Evolutionary conservation across 139 green algal genomes (phyloP).

Genomic region (Haematococcus lacustris): DNA sequence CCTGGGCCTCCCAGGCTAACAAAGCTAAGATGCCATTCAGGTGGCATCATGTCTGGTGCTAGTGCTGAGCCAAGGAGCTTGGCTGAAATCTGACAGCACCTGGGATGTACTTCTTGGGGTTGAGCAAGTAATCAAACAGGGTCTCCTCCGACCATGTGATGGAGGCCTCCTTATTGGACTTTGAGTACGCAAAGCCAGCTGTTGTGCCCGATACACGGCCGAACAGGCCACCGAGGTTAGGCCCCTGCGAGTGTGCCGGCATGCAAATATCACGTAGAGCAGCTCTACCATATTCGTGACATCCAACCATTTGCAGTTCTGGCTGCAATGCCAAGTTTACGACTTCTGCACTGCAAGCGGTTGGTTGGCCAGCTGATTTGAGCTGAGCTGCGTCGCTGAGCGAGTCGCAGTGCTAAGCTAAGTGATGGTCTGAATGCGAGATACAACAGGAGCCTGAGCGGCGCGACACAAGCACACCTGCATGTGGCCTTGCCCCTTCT

Average conservation of each 20-base stretch:
- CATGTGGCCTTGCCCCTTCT: conserved; percentile 92
- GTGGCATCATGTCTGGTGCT: not conserved
- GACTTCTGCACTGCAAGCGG: too few relatives aligned
- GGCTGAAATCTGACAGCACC: conserved; percentile 19
- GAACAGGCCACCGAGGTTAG: conserved; percentile 96
- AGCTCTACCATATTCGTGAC: too few relatives aligned
- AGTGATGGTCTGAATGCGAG: too few relatives aligned
- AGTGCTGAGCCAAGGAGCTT: not conserved
- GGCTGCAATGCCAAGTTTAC: not conserved
- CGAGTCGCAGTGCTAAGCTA: too few relatives aligned
- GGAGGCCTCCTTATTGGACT: conserved; percentile 95
- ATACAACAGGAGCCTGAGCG: too few relatives aligned
- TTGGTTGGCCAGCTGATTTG: too few relatives aligned
- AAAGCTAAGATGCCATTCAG: not conserved
- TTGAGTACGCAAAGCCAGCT: conserved; percentile 90
- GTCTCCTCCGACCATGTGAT: conserved; percentile 84
- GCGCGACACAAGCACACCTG: conserved; percentile 63
- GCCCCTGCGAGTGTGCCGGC: conserved; percentile 52
- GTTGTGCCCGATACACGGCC: conserved; percentile 76
- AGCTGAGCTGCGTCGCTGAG: too few relatives aligned
- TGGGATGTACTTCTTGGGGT: conserved; percentile 95
- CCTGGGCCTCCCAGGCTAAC: too few relatives aligned
- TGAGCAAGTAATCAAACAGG: conserved; percentile 93
- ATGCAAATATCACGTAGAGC: not conserved
- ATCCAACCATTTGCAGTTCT: not conserved